These are phyloP conservation scores for Fragaria iinumae DNA, from an alignment of 306 rosid genomes.

Conservation along the genomic window DNA sequence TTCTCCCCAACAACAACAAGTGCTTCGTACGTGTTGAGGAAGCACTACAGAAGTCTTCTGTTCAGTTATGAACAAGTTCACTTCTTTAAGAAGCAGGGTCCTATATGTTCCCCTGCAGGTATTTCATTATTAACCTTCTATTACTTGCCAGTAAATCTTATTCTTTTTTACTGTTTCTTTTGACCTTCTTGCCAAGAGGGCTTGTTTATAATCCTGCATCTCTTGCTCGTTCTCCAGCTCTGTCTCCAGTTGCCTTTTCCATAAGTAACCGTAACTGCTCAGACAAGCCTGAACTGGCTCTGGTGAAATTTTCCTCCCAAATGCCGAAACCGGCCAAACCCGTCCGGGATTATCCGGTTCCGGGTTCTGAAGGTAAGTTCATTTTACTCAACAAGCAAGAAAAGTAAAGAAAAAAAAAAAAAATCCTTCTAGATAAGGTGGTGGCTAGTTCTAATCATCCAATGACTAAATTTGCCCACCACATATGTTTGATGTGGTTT, in stretches of 20 bases:
- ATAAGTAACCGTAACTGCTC: slow-evolving; percentile 43
- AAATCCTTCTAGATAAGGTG: slow-evolving; percentile 2
- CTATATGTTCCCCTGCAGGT: slow-evolving; percentile 61
- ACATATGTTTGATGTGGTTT: slow-evolving; percentile 15
- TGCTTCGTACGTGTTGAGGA: slow-evolving; percentile 87
- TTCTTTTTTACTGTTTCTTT: neutral
- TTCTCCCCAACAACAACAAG: slow-evolving; percentile 90
- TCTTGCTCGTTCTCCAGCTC: neutral
- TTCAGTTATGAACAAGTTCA: slow-evolving; percentile 88
- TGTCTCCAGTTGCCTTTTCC: slow-evolving; percentile 48
- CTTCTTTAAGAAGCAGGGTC: slow-evolving; percentile 63
- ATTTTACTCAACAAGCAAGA: neutral
- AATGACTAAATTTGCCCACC: slow-evolving; percentile 3
- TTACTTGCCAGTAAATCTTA: neutral
- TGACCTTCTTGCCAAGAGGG: neutral
- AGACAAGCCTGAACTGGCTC: slow-evolving; percentile 62
- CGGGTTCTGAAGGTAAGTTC: slow-evolving; percentile 48
- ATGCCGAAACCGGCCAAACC: slow-evolving; percentile 37
- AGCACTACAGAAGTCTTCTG: slow-evolving; percentile 78
- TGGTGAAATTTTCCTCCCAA: slow-evolving; percentile 68
- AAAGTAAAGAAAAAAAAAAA: neutral
- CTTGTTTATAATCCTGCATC: neutral
- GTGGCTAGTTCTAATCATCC: neutral
- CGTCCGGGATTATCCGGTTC: slow-evolving; percentile 23
- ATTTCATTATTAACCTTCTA: neutral